Base-by-base conservation (phyloP, 768 basidiomycete species). In the Lyophyllum semitale region DNA sequence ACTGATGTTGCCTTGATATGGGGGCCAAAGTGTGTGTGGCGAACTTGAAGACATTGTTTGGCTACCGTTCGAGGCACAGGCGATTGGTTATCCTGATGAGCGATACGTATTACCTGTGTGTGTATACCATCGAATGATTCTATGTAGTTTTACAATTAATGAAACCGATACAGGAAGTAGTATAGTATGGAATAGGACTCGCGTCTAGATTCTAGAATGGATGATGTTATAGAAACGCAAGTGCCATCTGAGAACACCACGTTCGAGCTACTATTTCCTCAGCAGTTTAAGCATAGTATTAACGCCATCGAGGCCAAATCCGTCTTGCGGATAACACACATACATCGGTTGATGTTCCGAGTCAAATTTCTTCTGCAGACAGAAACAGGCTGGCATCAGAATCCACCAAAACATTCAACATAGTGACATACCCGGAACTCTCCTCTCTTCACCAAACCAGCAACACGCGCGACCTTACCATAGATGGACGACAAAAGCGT, bases 291-390 rank as follows among this genome's bases (percentile, higher is more conserved):
- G 61, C 26, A 82, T 52, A 11, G 72, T 69, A 40, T 78, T 75
- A 41, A 78, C 73, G 6, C 76, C 76, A 33, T 81, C 77, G 7
- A 79, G 55, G 15, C 78, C 78, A 51, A 82, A 80, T 1, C 74
- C 77, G 9, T 82, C 73, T 2, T 73, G 68, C 3, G 80, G 79
- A 56, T 79, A 81, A 63, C 79, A 81, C 8, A 82, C 75, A 57
- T 80, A 82, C 75, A 80, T 79, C 2, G 72, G 72, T 27, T 73
- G 65, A 23, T 71, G 66, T 17, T 68, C 64, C 9, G 77, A 68
- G 43, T 79, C 75, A 47, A 82, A 82, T 64, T 82, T 80, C 30
- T 68, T 71, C 79, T 78, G 58, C 25, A 37, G 51, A 9, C 2
- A 38, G 17, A 37, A 52, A 9, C 2, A 38, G 17, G 37, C n/a